Conservation (phyloP, 2,329 filamentous ascomycete genomes). For the Aureobasidium subglaciale region DNA sequence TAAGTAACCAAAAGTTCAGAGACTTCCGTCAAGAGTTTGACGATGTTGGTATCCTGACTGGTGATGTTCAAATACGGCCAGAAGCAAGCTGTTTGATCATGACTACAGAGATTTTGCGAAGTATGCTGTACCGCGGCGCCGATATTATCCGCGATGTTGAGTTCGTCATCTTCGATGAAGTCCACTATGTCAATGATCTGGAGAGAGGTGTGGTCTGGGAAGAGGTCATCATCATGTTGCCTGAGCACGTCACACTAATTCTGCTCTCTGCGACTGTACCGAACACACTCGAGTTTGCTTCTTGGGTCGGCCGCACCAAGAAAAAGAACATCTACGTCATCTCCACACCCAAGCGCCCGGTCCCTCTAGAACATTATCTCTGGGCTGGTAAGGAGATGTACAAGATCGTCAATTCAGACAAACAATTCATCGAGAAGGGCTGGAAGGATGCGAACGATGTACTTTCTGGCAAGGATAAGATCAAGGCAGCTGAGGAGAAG, state of each 20-base stretch:
- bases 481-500: constrained; percentile 48
- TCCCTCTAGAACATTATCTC: constrained; percentile 90
- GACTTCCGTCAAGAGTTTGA: constrained; percentile 88
- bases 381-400: constrained; percentile 90
- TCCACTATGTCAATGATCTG: constrained; percentile 95
- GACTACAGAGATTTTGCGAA: constrained; percentile 96
- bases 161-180: constrained; percentile 98
- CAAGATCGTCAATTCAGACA: constrained; percentile 91
- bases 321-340: constrained; percentile 99
- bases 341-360: constrained; percentile 88
- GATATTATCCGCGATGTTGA: constrained; percentile 96
- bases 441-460: constrained; percentile 91
- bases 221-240: constrained; percentile 99
- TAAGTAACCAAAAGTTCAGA: constrained; percentile 98
- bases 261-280: constrained; percentile 92
- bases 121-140: constrained; percentile 95
- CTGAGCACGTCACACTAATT: constrained; percentile 93
- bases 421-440: constrained; percentile 82
- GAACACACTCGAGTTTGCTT: constrained; percentile 95
- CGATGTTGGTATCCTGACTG: constrained; percentile 93
- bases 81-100: constrained; percentile 98
- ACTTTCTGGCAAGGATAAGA: constrained; percentile 73
- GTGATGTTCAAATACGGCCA: constrained; percentile 94
- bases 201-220: constrained; percentile 98
- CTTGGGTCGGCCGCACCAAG: constrained; percentile 96